Evolutionary conservation across 768 basidiomycete genomes (phyloP), one percentile per base, ranked within the genome.

Genomic region (Lentinula sp.): DNA sequence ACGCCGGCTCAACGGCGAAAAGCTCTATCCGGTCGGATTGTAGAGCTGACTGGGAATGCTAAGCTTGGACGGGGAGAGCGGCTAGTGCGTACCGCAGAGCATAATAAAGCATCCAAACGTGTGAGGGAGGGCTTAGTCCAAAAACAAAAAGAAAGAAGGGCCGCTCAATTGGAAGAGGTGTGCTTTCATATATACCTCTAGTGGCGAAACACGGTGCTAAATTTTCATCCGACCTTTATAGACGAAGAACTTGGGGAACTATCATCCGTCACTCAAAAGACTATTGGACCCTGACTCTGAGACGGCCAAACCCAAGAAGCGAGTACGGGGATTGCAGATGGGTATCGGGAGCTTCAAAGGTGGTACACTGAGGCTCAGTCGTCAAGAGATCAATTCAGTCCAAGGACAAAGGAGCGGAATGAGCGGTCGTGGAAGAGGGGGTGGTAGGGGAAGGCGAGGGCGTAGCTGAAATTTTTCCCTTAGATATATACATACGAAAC

Each of bases 241-340:
- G 92, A 90, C 91, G 5, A 94, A 93, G 73, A 82, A 89, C 64
- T 63, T 90, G 63, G 92, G 92, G 16, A 93, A 92, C 70, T 94
- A 93, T 69, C 91, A 94, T 65, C 91, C 89, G 42, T 76, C 80
- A 4, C 74, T 93, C 59, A 94, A 92, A 70, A 84, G 80, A 61
- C 64, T 87, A 6, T 91, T 86, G 66, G 82, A 82, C 58, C 67
- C 69, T 6, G 70, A 74, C 18, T 62, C 66, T 18, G 67, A 70
- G 18, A 67, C 72, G 18, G 46, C 42, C 16, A 63, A 63, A 60
- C 7, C 55, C 65, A 76, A 74, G 64, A 86, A 80, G 63, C 76
- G 90, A 63, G 77, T 81, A 48, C 79, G 83, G 65, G 93, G 92
- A 10, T 71, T 94, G 45, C 77, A 78, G 62, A 86, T 92, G 86